Evolutionary conservation across 2,329 filamentous ascomycete species (phyloP).

Genomic region (Exophiala aquamarina): DNA sequence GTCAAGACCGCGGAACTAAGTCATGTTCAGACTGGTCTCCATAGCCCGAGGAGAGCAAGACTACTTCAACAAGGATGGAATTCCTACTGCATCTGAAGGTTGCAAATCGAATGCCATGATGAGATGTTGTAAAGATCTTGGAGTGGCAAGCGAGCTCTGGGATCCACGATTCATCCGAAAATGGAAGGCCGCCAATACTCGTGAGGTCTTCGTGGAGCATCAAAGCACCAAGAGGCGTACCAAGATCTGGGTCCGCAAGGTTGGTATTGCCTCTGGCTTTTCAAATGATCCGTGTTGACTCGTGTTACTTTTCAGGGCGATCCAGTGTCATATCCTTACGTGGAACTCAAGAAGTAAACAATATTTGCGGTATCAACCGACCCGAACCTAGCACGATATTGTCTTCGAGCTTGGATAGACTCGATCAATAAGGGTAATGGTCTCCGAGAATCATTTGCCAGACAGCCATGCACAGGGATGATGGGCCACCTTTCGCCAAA

Average conservation of each 20-base stretch:
- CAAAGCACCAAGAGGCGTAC: conserved; percentile 80
- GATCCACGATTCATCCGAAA: conserved; percentile 86
- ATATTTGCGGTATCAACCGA: background rate
- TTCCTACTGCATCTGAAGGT: conserved; percentile 92
- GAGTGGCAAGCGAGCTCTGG: conserved; percentile 93
- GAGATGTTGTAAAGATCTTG: conserved; percentile 97
- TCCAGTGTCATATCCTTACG: conserved; percentile 65
- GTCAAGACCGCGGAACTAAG: conserved; percentile 4
- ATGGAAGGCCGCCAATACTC: conserved; percentile 72
- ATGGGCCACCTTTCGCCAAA: no score
- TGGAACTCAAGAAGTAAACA: conserved; percentile 42
- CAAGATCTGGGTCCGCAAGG: conserved; percentile 80
- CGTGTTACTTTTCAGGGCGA: conserved; percentile 57
- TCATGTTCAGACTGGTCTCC: conserved; percentile 69
- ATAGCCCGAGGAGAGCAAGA: conserved; percentile 92
- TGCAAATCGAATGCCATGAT: conserved; percentile 98
- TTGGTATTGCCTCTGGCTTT: conserved; percentile 3
- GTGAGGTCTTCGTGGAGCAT: conserved; percentile 90
- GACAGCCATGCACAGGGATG: no score
- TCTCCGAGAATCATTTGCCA: no score
- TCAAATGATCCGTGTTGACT: no score
- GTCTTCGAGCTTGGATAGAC: no score
- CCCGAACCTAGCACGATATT: no score
- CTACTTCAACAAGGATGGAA: conserved; percentile 85
- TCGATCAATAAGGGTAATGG: no score